A percentile compares a stretch with the other conserved stretches of the same genome.
phyloP scores from a whole-genome alignment of 228 moss, liverwort and hornwort species.

The Sphagnum fallax region DNA sequence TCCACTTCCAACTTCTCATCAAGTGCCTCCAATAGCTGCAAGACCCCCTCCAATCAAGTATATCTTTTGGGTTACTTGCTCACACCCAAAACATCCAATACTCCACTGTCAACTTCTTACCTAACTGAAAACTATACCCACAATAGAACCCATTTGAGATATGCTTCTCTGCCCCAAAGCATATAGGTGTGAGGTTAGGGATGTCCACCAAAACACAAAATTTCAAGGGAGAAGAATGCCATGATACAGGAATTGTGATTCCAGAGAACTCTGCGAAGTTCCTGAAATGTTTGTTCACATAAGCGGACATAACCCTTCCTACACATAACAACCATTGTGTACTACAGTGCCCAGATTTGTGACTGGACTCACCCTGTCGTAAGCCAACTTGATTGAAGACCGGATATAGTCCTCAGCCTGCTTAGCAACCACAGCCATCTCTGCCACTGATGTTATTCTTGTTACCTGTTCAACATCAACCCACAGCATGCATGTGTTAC shows the following conservation, averaged over 20 bases:
- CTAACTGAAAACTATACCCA: no score
- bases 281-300: no score
- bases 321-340: neutral
- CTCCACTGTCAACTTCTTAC: no score
- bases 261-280: no score
- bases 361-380: constrained; percentile 57
- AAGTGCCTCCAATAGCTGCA: constrained; percentile 65
- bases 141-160: no score
- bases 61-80: neutral
- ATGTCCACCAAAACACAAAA: no score
- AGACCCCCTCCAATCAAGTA: neutral
- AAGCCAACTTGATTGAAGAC: constrained; percentile 73
- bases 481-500: neutral
- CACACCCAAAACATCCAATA: no score
- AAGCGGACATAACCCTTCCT: neutral
- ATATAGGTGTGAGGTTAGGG: no score
- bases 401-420: constrained; percentile 79
- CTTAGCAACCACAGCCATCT: constrained; percentile 75
- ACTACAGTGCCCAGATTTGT: constrained; percentile 7
- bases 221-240: no score
- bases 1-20: constrained; percentile 52
- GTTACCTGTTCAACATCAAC: constrained; percentile 22
- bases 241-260: no score
- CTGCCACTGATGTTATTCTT: constrained; percentile 65
- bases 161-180: no score